phyloP scores from a whole-genome alignment of 2,329 filamentous ascomycete species.

The Exophiala sp. region DNA sequence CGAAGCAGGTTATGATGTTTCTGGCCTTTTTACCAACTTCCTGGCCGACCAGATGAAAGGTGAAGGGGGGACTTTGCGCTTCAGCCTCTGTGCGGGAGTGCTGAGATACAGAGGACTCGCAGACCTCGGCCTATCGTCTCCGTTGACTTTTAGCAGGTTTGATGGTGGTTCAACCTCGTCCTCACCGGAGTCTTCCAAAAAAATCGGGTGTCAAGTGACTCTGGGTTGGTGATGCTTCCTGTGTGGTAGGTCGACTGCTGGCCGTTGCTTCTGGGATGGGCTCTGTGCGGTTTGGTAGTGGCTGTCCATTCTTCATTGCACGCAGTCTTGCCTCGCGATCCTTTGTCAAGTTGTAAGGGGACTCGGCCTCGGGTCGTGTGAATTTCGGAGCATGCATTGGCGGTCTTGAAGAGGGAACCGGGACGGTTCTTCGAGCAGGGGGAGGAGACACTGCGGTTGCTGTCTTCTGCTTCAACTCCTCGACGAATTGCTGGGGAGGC shows the following conservation, averaged over 20 bases:
- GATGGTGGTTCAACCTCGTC: slow-evolving; percentile 9
- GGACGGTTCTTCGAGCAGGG: not conserved
- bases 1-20: not conserved
- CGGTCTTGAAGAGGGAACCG: slow-evolving; percentile 5
- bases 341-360: slow-evolving; percentile 23
- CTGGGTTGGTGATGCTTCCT: not conserved
- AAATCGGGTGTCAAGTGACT: slow-evolving; percentile 21
- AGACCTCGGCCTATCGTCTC: slow-evolving; percentile 4
- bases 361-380: not conserved
- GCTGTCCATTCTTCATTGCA: slow-evolving; percentile 31
- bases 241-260: not conserved
- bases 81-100: slow-evolving; percentile 8
- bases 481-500: slow-evolving; percentile 39
- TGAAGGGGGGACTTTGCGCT: slow-evolving; percentile 18
- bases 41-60: slow-evolving; percentile 14
- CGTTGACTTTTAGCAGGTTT: slow-evolving; percentile 6
- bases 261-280: not conserved
- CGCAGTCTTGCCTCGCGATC: slow-evolving; percentile 34
- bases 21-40: not conserved
- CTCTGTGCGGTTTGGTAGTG: not conserved
- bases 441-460: slow-evolving; percentile 2
- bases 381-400: slow-evolving; percentile 14
- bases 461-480: slow-evolving; percentile 29
- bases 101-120: slow-evolving; percentile 14
- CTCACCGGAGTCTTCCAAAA: slow-evolving; percentile 21